phyloP scores from a whole-genome alignment of 441 rosid species.

The Gossypium davidsonii region DNA sequence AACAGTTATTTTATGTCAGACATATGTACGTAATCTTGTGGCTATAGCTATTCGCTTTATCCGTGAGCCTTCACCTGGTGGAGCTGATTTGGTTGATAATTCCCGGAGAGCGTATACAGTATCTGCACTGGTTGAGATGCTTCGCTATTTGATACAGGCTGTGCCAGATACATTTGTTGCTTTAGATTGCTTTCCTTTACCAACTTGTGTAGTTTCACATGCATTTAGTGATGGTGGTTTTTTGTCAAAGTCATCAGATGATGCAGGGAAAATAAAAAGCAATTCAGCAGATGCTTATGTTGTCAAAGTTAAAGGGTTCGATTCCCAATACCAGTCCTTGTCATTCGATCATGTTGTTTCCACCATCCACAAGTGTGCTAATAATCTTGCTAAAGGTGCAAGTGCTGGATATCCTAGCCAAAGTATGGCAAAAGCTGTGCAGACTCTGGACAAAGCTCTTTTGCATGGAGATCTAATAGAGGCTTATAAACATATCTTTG shows the following conservation, averaged over 20 bases:
- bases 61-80: slow-evolving; percentile 82
- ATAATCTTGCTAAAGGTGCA: slow-evolving; percentile 72
- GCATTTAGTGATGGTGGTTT: slow-evolving; percentile 65
- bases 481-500: slow-evolving; percentile 70
- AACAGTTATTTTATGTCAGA: slow-evolving; percentile 77
- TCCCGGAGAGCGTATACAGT: slow-evolving; percentile 90
- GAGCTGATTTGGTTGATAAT: slow-evolving; percentile 93
- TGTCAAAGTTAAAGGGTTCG: slow-evolving; percentile 59
- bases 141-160: slow-evolving; percentile 84
- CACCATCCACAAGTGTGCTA: slow-evolving; percentile 67
- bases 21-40: slow-evolving; percentile 77
- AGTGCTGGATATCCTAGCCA: slow-evolving; percentile 64
- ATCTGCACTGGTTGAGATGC: slow-evolving; percentile 88
- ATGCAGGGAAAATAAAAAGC: slow-evolving; percentile 54
- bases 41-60: slow-evolving; percentile 75
- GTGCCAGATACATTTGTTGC: slow-evolving; percentile 97
- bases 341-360: slow-evolving; percentile 69
- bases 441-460: slow-evolving; percentile 83
- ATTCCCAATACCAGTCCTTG: slow-evolving; percentile 64
- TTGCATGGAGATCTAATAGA: slow-evolving; percentile 67
- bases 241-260: slow-evolving; percentile 64
- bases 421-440: slow-evolving; percentile 80
- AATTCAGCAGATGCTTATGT: slow-evolving; percentile 45
- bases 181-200: slow-evolving; percentile 92
- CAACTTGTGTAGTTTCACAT: slow-evolving; percentile 65